Evolutionary conservation across 768 basidiomycete species (phyloP), one percentile per base, ranked within the genome.

Genomic region (Terana coerulea): DNA sequence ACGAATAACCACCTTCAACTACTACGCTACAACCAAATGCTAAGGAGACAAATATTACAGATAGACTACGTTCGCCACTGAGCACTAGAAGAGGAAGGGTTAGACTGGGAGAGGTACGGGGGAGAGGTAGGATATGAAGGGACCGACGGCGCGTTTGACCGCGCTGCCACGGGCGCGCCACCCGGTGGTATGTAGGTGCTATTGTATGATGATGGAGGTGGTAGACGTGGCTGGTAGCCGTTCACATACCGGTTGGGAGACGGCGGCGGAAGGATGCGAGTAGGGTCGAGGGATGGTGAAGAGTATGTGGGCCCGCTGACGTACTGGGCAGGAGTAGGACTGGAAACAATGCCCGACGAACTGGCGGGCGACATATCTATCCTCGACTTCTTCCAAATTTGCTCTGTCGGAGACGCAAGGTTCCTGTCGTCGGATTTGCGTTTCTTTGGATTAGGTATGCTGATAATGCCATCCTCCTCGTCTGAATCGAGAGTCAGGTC

Each of bases 401-500:
- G 78, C 59, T 86, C 86, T 3, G 83, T 77, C 7, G 79, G 78
- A 14, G 83, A 79, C 1, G 65, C 56, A 41, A 75, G 58, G 11
- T 78, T 82, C 8, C 72, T 67, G 10, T 80, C 79, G 5, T 72
- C 66, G 9, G 79, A 78, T 61, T 84, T 87, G 59, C 87, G 79
- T 60, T 86, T 87, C 58, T 72, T 77, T 9, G 64, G 49, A 53
- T 69, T 66, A 10, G 31, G 24, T 24, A 29, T n/a, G 39, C 29
- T 51, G 15, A 43, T 17, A 5, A 12, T 51, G 25, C 48, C 48
- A 17, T 75, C 78, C 19, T 93, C 91, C 11, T 88, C 87, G 51
- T 90, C 87, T 21, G 82, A 81, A 61, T 91, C 88, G 54, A 84
- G 70, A 3, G 93, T 94, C 52, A 95, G 70, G 64, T 95, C 93